Conservation (phyloP, 208 protist species). For the Crithidia fasciculata region DNA sequence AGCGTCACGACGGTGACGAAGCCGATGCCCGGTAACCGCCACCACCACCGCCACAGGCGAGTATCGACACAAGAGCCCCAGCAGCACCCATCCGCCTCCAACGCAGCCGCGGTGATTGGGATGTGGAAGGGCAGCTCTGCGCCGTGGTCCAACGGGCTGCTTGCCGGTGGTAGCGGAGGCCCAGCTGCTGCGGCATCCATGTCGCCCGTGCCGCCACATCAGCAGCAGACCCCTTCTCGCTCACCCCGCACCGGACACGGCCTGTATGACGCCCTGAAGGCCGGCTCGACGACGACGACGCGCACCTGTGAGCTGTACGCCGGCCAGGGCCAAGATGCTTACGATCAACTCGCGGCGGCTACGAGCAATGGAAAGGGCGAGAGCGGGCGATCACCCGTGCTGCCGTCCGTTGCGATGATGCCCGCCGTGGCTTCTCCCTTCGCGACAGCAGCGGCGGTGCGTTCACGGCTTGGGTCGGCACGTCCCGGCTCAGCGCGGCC, state of each 20-base stretch:
- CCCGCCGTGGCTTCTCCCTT: background rate
- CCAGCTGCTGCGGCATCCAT: background rate
- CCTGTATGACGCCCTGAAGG: conserved; percentile 2
- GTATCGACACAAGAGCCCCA: no score
- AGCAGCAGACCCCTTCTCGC: background rate
- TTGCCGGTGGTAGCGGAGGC: background rate
- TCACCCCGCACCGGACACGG: background rate
- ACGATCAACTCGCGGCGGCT: background rate
- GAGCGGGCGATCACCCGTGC: background rate
- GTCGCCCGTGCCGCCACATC: background rate
- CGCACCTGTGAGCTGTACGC: conserved; percentile 10
- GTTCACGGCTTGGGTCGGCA: background rate
- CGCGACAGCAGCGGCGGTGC: background rate
- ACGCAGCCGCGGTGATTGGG: background rate
- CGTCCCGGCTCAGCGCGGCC: background rate
- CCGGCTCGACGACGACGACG: background rate
- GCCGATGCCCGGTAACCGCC: background rate
- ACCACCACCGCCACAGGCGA: background rate
- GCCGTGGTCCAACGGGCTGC: no score
- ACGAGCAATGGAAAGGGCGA: background rate
- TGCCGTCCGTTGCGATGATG: background rate
- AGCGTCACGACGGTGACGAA: conserved; percentile 13
- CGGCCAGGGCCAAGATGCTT: background rate
- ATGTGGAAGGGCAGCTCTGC: no score
- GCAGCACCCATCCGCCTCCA: background rate